Percentiles rank a stretch among this genome's conserved stretches.
These are phyloP conservation scores for Halophytophthora batemanensis DNA, from an alignment of 352 stramenopile genomes.

Conservation along the genomic window DNA sequence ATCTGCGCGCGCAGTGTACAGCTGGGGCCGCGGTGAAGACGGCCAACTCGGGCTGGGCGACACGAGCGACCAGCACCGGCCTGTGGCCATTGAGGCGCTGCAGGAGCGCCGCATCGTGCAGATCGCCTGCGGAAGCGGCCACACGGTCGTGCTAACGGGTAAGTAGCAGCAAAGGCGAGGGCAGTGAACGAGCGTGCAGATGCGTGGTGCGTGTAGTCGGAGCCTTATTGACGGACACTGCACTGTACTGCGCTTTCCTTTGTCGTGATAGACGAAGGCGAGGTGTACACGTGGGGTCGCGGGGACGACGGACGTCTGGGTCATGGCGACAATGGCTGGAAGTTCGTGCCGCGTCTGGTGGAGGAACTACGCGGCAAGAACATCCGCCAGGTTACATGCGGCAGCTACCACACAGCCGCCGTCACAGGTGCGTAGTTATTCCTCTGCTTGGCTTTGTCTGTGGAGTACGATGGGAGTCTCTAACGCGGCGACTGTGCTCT, in stretches of 20 bases:
- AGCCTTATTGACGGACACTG: background rate
- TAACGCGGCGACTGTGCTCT: background rate
- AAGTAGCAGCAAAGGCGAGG: background rate
- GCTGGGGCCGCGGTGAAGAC: slow-evolving; percentile 86
- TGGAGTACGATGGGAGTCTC: background rate
- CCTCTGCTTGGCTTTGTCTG: background rate
- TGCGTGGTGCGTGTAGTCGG: background rate
- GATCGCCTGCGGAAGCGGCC: slow-evolving; percentile 86
- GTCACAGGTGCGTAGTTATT: slow-evolving; percentile 62
- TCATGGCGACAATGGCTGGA: slow-evolving; percentile 95
- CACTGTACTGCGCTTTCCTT: background rate
- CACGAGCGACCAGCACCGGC: slow-evolving; percentile 85
- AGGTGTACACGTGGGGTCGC: slow-evolving; percentile 89
- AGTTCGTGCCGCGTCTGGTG: slow-evolving; percentile 94
- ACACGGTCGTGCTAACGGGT: slow-evolving; percentile 87
- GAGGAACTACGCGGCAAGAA: slow-evolving; percentile 90
- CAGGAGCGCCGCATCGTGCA: slow-evolving; percentile 81
- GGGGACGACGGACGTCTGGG: slow-evolving; percentile 88
- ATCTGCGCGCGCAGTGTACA: slow-evolving; percentile 58
- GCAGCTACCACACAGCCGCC: slow-evolving; percentile 95
- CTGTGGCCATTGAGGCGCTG: slow-evolving; percentile 80
- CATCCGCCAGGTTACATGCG: slow-evolving; percentile 92
- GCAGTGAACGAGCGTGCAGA: background rate
- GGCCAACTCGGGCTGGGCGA: slow-evolving; percentile 83
- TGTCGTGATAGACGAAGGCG: slow-evolving; percentile 50